Evolutionary conservation across 164 flowering plant genomes (phyloP), one percentile per base, ranked within the genome.

Genomic region (Aristolochia contorta): DNA sequence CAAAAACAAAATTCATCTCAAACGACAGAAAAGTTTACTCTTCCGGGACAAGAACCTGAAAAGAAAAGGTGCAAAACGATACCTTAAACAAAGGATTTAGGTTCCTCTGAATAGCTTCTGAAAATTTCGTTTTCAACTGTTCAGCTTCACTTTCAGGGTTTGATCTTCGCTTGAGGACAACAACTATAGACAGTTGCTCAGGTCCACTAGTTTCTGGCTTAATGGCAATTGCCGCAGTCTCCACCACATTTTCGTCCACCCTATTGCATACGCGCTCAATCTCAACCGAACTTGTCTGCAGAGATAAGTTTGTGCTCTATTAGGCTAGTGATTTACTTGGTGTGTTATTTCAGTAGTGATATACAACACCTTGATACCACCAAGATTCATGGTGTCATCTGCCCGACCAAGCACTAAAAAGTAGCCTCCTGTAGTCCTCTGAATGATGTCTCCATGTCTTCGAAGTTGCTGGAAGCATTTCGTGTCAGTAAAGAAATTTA

Each of bases 301-400:
- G 12, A 54, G 37, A 27, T 5, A 16, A 16, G 9, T 8, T n/a
- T n/a, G n/a, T n/a, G n/a, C n/a, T 10, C 43, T 32, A 5, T n/a
- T 15, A 56, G 3, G 18, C 22, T 8, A 16, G 21, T 20, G 2
- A 22, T 97, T 97, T n/a, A n/a, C n/a, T n/a, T n/a, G n/a, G n/a
- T n/a, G n/a, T n/a, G n/a, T n/a, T n/a, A 6, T 20, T 13, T 22
- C 23, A 18, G 48, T 25, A 19, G 32, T 25, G 19, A n/a, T n/a
- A n/a, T n/a, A n/a, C 96, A 16, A 12, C 79, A 89, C 98, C 96
- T 90, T 93, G 48, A 91, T 85, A 61, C 99, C 99, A 58, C 97
- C 99, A 22, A 94, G 93, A 71, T 94, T 94, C 99, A 94, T 91
- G 65, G 99, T 91, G 66, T 94, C 97, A 75, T 94, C 99, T 59